Evolutionary conservation across 2,329 filamentous ascomycete species (phyloP).

Genomic region (Sporothrix euskadiensis): DNA sequence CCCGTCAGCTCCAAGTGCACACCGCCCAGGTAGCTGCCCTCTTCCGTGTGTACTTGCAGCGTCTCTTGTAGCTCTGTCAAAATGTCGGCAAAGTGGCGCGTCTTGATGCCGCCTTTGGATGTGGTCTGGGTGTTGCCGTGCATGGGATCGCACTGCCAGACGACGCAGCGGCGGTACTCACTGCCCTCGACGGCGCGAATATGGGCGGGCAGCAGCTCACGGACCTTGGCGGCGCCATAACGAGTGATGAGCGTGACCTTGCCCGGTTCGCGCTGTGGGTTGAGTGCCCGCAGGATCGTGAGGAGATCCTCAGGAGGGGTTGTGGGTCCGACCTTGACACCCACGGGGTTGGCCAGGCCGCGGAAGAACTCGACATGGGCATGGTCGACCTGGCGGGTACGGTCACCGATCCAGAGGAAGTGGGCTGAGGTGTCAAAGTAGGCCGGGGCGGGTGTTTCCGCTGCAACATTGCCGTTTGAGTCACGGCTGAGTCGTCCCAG

Average conservation of each 20-base stretch:
- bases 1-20: constrained; percentile 95
- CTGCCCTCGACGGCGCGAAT: constrained; percentile 85
- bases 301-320: constrained; percentile 77
- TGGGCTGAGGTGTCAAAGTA: constrained; percentile 96
- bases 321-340: constrained; percentile 90
- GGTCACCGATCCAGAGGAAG: constrained; percentile 98
- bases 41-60: constrained; percentile 77
- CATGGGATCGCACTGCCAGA: constrained; percentile 99
- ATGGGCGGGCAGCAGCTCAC: constrained; percentile 73
- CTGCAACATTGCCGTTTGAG: not conserved
- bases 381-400: constrained; percentile 88
- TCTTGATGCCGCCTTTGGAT: constrained; percentile 81
- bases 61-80: constrained; percentile 83
- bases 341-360: constrained; percentile 92
- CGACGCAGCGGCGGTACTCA: constrained; percentile 64
- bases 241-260: constrained; percentile 97
- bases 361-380: constrained; percentile 98
- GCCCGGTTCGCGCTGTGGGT: constrained; percentile 77
- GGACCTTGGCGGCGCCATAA: constrained; percentile 80
- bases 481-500: not conserved
- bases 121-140: constrained; percentile 75
- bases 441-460: constrained; percentile 41
- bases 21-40: constrained; percentile 84
- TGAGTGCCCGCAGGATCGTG: constrained; percentile 77
- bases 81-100: constrained; percentile 85